phyloP scores from a whole-genome alignment of 805 yeast genomes.

The Torulaspora delbrueckii region DNA sequence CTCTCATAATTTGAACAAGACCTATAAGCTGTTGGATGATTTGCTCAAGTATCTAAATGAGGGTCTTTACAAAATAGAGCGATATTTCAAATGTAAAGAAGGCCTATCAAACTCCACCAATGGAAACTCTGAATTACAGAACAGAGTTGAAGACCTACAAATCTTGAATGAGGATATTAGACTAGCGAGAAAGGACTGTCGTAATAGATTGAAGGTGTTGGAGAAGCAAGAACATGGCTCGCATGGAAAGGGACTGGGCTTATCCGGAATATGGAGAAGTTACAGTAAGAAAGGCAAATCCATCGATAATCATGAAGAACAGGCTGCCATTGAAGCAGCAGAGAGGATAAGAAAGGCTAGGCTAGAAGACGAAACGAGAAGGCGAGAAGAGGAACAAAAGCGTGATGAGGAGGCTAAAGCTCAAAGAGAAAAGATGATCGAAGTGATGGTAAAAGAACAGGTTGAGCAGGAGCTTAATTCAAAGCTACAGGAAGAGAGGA shows the following conservation, averaged over 20 bases:
- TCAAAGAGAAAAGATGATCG: constrained; percentile 22
- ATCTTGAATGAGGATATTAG: constrained; percentile 32
- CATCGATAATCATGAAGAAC: constrained; percentile 18
- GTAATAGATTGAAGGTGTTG: constrained; percentile 6
- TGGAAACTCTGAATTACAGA: constrained; percentile 14
- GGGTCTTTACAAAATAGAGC: constrained; percentile 25
- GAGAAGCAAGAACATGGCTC: constrained; percentile 10
- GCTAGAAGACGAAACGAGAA: constrained; percentile 13
- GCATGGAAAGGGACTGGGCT: constrained; percentile 8
- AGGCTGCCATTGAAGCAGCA: constrained; percentile 23
- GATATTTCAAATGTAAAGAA: constrained; percentile 15
- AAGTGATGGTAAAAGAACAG: constrained; percentile 25
- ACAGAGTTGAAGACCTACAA: constrained; percentile 24
- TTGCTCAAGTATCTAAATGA: constrained; percentile 25
- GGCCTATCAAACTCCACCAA: constrained; percentile 13
- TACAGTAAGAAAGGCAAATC: constrained; percentile 5
- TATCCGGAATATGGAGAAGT: constrained; percentile 8
- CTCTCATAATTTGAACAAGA: constrained; percentile 9
- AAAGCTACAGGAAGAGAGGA: constrained; percentile 17
- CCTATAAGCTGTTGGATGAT: constrained; percentile 17
- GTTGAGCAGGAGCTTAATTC: constrained; percentile 23
- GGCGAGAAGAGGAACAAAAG: constrained; percentile 14
- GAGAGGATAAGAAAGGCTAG: constrained; percentile 21
- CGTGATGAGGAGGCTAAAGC: constrained; percentile 15
- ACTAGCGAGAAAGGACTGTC: constrained; percentile 16